A percentile compares a stretch with the other conserved stretches of the same genome.
Conservation (phyloP, 495 filamentous ascomycete species). For the Pyrenula aspistea region DNA sequence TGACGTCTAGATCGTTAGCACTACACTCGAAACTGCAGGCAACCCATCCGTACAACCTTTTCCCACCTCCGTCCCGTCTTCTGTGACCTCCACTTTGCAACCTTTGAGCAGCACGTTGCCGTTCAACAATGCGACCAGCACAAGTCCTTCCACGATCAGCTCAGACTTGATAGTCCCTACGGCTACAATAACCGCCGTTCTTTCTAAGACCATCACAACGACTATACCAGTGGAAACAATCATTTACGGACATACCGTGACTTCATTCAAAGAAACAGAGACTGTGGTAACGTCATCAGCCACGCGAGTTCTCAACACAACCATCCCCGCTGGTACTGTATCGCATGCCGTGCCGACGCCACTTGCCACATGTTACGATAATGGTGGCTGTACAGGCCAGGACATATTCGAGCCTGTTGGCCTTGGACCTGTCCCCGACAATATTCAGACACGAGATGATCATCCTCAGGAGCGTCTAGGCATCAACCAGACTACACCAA, state of each 20-base stretch:
- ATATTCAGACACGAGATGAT: conserved; percentile 35
- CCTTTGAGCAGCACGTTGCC: conserved; percentile 4
- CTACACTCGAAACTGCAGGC: conserved; percentile 28
- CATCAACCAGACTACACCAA: conserved; percentile 38
- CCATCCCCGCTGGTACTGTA: not conserved
- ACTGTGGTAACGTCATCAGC: not conserved
- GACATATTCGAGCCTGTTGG: conserved; percentile 48
- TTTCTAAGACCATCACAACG: conserved; percentile 7
- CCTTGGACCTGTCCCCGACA: conserved; percentile 41
- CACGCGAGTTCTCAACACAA: not conserved
- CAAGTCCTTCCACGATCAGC: conserved; percentile 2
- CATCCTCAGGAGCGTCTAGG: conserved; percentile 37
- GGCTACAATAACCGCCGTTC: conserved; percentile 3
- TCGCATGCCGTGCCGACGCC: not conserved
- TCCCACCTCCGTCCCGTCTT: conserved; percentile 9
- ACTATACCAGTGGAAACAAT: conserved; percentile 7
- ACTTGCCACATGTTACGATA: not conserved
- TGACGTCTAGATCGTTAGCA: conserved; percentile 21
- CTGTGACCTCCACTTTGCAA: conserved; percentile 4
- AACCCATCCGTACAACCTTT: conserved; percentile 25
- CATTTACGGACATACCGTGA: not conserved
- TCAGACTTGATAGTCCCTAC: conserved; percentile 3
- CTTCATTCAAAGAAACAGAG: conserved; percentile 18
- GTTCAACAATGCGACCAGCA: conserved; percentile 5
- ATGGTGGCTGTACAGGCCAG: conserved; percentile 8